Evolutionary conservation across 2,329 filamentous ascomycete species (phyloP), one percentile per base, ranked within the genome.

Genomic region (Thelonectria olida): DNA sequence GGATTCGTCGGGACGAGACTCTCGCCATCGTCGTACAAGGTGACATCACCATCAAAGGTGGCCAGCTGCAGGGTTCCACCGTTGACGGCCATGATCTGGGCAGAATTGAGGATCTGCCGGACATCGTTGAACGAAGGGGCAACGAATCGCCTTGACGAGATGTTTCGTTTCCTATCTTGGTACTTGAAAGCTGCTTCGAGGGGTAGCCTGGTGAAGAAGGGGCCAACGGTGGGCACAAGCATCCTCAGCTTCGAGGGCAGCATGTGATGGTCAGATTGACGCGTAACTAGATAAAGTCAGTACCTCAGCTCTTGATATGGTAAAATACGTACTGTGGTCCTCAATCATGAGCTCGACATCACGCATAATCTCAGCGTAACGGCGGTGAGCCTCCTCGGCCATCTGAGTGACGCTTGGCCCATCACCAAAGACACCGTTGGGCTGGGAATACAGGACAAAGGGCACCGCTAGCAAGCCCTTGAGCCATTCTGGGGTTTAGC

Each of bases 121-220:
- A 99, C 89, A 75, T 99, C 96, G 79, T 99, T 99, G 85, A 99
- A 99, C 2, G 92, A 97, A 0, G 96, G 96, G 1, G 95, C 92
- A 2, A 99, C 96, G 74, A 97, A 98, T 62, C 96, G 90, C 22
- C 96, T 86, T 2, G 90, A 93, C 25, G 93, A 97, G 72, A 99
- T 99, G 76, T 90, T 91, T 7, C 96, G 89, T 66, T 90, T 90
- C 60, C 85, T 80, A 76, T 99, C 96, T 78, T 98, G 96, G 78
- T 92, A 95, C 67, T 90, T 89, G 80, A 98, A 98, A 7, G 95
- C 95, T 49, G 93, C 92, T 73, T 95, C 92, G 8, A 98, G 86
- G 2, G 92, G 90, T 3, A 98, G 81, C 5, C 90, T 86, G 0
- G 95, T 98, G 80, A 97, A 98, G 82, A 98, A 98, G 12, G 88